Evolutionary conservation across 768 basidiomycete species (phyloP), one percentile per base, ranked within the genome.

Genomic region (Rhodotorula graminis): DNA sequence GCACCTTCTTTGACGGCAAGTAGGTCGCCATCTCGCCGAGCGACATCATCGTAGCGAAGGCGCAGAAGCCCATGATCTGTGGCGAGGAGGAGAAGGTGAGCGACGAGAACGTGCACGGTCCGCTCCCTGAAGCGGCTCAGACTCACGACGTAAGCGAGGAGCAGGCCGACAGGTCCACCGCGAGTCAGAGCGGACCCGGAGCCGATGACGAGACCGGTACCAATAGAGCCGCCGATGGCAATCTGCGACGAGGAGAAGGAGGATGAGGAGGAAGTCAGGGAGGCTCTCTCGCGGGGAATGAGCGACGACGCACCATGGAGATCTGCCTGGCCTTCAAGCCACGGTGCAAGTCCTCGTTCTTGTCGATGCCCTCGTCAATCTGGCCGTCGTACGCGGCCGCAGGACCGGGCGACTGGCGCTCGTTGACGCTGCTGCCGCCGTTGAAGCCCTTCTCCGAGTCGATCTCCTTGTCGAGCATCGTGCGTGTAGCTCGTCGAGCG

Each of bases 121-220:
- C 50, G 8, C 50, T 12, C 23, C 50, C 25, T 3, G 47, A 21
- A 3, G 23, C 11, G 37, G 44, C 44, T 46, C 44, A 44, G 57
- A 57, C 58, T 49, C n/a, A 73, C 60, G 12, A 66, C 33, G 50
- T 67, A 74, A 10, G 64, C 61, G 49, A 75, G 31, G 29, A 75
- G 25, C 12, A 76, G 44, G n/a, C 72, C 76, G 29, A 74, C 72
- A 18, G 73, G 76, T 0, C 72, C 76, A 4, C 67, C 72, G 10
- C 56, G 31, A 0, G 61, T 44, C 40, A 67, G 57, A 9, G 40
- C 59, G 11, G 31, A 19, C 7, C 60, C 67, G 6, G 23, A 27
- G 6, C 59, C 52, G 47, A 63, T 55, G 53, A 69, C 52, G 16
- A 69, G 55, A 23, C 61, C 61, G 3, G 61, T 69, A 42, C 72